Base-by-base conservation (phyloP, 352 stramenopile species). In the Phytophthora meadii region DNA sequence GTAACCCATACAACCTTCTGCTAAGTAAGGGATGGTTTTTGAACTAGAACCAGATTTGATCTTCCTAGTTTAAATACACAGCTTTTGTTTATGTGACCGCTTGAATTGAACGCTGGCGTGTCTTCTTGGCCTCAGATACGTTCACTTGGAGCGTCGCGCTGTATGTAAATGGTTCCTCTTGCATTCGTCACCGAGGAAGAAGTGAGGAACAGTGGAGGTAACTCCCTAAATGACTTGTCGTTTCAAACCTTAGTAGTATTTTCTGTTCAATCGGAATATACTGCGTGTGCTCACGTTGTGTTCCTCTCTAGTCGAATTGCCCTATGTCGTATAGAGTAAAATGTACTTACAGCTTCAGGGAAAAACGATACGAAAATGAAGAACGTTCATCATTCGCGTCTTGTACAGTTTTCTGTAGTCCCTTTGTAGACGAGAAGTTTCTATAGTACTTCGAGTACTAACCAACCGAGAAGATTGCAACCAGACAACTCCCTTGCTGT, bases 391-490 rank as follows among this genome's bases (percentile, higher is more conserved):
- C 22, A 34, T 19, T 49, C 24, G 44, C 44, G 22, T 49, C 42
- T 49, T 10, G 42, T 30, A 32, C 8, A 12, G 22, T 49, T 28
- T n/a, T n/a, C 25, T 3, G 42, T 32, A 19, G 44, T 36, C 44
- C 24, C 11, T 50, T 50, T 50, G 44, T 36, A 50, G 22, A 36
- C 22, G 10, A 25, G 9, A 49, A 25, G 6, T 14, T 50, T 36
- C 42, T 49, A 49, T 49, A 49, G 22, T 32, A 32, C 14, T 22
- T 32, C 27, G 44, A 50, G 30, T 36, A 50, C 44, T 50, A 50
- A 50, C 30, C 11, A 36, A 6, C 15, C 24, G 15, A 50, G 24
- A 9, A 42, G 44, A 32, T 32, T 8, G 19, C 19, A 50, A 50
- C 19, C 11, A 50, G 44, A 32, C 44, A 50, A 50, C 44, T 9